Evolutionary conservation across 352 stramenopile species (phyloP).

Genomic region (Saprolegnia parasitica): DNA sequence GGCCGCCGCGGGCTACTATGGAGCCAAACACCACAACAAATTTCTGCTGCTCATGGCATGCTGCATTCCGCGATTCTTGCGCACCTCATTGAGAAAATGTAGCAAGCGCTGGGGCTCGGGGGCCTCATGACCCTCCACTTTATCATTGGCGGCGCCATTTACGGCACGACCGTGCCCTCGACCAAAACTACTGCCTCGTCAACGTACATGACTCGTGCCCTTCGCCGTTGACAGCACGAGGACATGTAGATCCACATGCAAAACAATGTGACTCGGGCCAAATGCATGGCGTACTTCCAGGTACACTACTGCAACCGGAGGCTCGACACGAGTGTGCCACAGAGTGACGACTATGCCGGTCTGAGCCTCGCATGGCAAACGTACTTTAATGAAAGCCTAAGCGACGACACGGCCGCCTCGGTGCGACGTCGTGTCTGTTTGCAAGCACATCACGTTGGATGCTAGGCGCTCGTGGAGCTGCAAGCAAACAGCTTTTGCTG

Average conservation of each 20-base stretch:
- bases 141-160: slow-evolving; percentile 53
- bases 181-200: slow-evolving; percentile 55
- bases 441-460: neutral
- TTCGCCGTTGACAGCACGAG: neutral
- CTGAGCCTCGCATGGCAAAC: slow-evolving; percentile 65
- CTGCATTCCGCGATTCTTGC: neutral
- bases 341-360: slow-evolving; percentile 56
- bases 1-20: slow-evolving; percentile 46
- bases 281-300: slow-evolving; percentile 20
- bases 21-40: slow-evolving; percentile 65
- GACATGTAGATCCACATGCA: slow-evolving; percentile 2
- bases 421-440: neutral
- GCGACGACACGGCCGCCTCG: slow-evolving; percentile 3
- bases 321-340: neutral
- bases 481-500: slow-evolving; percentile 69
- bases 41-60: slow-evolving; percentile 57
- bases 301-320: neutral
- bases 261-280: neutral
- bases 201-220: slow-evolving; percentile 34
- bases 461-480: slow-evolving; percentile 45
- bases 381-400: slow-evolving; percentile 55
- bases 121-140: slow-evolving; percentile 55
- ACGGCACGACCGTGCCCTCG: slow-evolving; percentile 36
- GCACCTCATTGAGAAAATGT: neutral
- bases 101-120: slow-evolving; percentile 46